Conservation (phyloP, 192 early-diverging fungal species). For the Cladochytrium replicatum region DNA sequence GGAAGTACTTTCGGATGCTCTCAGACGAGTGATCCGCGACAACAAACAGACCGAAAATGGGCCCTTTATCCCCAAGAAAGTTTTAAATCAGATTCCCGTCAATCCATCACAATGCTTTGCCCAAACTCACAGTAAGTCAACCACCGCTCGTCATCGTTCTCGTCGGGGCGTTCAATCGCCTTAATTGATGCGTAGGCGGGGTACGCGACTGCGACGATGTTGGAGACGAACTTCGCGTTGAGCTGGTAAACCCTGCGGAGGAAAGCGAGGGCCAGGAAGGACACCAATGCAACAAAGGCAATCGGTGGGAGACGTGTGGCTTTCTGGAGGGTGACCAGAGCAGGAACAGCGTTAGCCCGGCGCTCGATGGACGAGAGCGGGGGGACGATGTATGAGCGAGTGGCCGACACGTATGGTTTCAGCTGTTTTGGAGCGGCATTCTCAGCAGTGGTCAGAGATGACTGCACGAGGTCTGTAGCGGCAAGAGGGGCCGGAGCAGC, state of each 20-base stretch:
- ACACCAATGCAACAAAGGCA: conserved; percentile 10
- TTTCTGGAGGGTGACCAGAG: conserved; percentile 19
- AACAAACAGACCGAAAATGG: conserved; percentile 32
- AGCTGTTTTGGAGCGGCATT: background rate
- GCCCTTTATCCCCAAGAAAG: conserved; percentile 25
- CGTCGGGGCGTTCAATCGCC: conserved; percentile 35
- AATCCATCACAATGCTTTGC: background rate
- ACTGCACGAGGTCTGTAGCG: conserved; percentile 1
- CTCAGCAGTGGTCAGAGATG: background rate
- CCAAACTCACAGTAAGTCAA: conserved; percentile 41
- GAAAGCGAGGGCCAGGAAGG: conserved; percentile 8
- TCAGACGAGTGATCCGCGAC: conserved; percentile 23
- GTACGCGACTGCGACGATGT: conserved; percentile 31
- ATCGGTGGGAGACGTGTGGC: conserved; percentile 24
- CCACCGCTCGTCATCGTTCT: conserved; percentile 40
- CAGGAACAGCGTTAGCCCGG: conserved; percentile 19
- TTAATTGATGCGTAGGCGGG: conserved; percentile 28
- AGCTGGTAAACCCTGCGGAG: conserved; percentile 19
- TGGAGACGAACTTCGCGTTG: conserved; percentile 27
- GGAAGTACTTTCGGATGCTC: conserved; percentile 15
- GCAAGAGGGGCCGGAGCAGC: conserved; percentile 4
- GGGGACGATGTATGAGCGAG: background rate
- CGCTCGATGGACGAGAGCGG: conserved; percentile 4
- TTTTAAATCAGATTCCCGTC: background rate
- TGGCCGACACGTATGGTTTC: background rate